phyloP scores from a whole-genome alignment of 371 early-diverging fungal species.

The Funneliformis caledonium region DNA sequence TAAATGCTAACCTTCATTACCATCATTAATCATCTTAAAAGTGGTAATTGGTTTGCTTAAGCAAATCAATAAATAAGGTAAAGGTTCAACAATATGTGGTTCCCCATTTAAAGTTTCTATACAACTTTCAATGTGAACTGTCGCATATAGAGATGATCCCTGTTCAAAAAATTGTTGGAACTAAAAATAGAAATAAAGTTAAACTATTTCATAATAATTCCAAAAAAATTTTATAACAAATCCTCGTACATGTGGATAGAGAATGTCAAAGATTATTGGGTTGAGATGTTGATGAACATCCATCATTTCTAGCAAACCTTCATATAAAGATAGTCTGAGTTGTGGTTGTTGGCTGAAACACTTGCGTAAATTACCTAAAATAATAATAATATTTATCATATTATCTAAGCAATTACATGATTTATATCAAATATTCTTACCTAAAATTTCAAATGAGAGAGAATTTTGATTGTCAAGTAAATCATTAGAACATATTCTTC shows the following conservation, averaged over 20 bases:
- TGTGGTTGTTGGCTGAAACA: constrained; percentile 65
- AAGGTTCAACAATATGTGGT: constrained; percentile 49
- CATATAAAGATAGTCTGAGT: constrained; percentile 55
- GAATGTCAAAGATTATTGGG: constrained; percentile 56
- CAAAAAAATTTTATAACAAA: not conserved
- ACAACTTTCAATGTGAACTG: constrained; percentile 15
- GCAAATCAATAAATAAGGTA: constrained; percentile 49
- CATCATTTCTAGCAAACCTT: constrained; percentile 52
- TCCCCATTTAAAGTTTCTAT: constrained; percentile 22
- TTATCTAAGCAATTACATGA: no score
- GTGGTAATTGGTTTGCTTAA: constrained; percentile 44
- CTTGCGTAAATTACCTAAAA: constrained; percentile 58
- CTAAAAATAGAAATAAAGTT: constrained; percentile 23
- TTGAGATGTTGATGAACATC: constrained; percentile 43
- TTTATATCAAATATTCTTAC: constrained; percentile 42
- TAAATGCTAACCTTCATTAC: not conserved
- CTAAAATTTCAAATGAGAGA: constrained; percentile 58
- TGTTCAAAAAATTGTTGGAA: constrained; percentile 49
- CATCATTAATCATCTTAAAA: constrained; percentile 32
- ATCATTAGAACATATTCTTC: constrained; percentile 10
- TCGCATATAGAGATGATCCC: constrained; percentile 41
- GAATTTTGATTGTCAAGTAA: constrained; percentile 33
- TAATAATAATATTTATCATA: not conserved
- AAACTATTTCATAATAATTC: not conserved
- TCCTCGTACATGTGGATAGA: constrained; percentile 55